These are phyloP conservation scores for Catharanthus roseus DNA, from an alignment of 257 asterid genomes.

Conservation along the genomic window DNA sequence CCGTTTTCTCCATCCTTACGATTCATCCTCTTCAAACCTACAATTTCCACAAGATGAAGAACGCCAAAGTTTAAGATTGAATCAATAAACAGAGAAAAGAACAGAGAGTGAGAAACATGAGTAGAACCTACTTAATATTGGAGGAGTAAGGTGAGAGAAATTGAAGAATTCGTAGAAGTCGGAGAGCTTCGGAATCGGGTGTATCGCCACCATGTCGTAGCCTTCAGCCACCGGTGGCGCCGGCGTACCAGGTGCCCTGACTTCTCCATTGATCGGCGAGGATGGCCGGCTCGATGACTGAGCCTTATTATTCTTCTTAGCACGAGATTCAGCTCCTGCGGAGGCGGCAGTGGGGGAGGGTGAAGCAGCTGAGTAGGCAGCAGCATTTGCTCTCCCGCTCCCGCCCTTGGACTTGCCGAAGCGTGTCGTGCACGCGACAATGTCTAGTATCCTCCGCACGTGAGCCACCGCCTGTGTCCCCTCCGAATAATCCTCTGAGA, in stretches of 20 bases:
- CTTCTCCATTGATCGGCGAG: conserved; percentile 48
- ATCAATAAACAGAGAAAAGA: neutral
- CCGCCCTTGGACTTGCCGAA: conserved; percentile 62
- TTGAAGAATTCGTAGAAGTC: conserved; percentile 96
- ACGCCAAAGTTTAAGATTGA: neutral
- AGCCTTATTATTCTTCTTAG: conserved; percentile 38
- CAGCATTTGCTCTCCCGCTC: conserved; percentile 4
- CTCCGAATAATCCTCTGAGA: conserved; percentile 76
- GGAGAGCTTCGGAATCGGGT: conserved; percentile 93
- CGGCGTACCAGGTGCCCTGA: conserved; percentile 38
- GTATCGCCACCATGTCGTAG: conserved; percentile 94
- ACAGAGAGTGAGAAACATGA: neutral
- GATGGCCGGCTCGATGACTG: conserved; percentile 34
- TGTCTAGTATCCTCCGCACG: conserved; percentile 92
- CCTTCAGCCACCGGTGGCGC: conserved; percentile 48
- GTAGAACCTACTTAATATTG: conserved; percentile 60
- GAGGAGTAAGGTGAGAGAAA: conserved; percentile 75
- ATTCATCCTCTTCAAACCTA: conserved; percentile 67
- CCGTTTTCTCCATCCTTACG: conserved; percentile 44
- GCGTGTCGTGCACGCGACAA: conserved; percentile 96
- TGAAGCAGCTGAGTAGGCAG: no score
- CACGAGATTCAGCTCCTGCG: conserved; percentile 41
- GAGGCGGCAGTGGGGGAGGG: conserved; percentile 13
- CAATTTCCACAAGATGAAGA: conserved; percentile 8
- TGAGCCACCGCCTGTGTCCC: conserved; percentile 68